phyloP scores from a whole-genome alignment of 2,329 filamentous ascomycete genomes.

The Colletotrichum salicis region DNA sequence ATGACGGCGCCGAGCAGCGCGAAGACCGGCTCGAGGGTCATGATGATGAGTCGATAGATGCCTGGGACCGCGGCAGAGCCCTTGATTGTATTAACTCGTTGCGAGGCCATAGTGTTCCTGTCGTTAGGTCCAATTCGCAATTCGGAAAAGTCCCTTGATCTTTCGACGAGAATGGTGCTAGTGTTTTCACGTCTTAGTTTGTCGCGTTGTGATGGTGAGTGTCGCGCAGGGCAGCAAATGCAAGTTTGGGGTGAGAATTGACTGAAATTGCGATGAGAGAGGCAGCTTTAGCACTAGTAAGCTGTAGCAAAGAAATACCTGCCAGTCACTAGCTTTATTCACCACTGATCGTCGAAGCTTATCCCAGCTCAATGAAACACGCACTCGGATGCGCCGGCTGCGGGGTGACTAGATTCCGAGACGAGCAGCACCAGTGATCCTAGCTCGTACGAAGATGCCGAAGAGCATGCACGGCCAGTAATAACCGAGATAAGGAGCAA shows the following conservation, averaged over 20 bases:
- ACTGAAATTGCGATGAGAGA: slow-evolving; percentile 25
- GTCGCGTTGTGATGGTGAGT: neutral
- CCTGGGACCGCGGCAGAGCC: slow-evolving; percentile 43
- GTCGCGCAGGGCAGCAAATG: neutral
- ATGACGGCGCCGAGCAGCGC: slow-evolving; percentile 46
- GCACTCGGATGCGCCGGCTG: slow-evolving; percentile 16
- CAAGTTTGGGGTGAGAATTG: slow-evolving; percentile 1
- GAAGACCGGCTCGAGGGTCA: slow-evolving; percentile 48
- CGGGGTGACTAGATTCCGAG: slow-evolving; percentile 8
- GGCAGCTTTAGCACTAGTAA: neutral
- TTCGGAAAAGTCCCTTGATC: too few relatives aligned
- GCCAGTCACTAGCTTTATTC: slow-evolving; percentile 11
- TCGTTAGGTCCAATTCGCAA: too few relatives aligned
- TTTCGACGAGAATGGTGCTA: too few relatives aligned
- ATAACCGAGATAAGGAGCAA: neutral
- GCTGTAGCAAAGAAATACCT: neutral
- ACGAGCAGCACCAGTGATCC: slow-evolving; percentile 3
- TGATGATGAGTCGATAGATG: slow-evolving; percentile 46
- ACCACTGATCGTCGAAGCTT: slow-evolving; percentile 7
- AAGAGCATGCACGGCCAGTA: neutral
- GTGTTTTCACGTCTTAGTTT: neutral
- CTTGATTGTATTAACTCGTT: neutral
- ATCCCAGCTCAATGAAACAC: slow-evolving; percentile 19
- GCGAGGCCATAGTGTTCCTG: neutral
- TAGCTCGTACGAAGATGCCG: neutral